phyloP scores from a whole-genome alignment of 192 early-diverging fungal genomes.

The Coemansia guatemalensis region DNA sequence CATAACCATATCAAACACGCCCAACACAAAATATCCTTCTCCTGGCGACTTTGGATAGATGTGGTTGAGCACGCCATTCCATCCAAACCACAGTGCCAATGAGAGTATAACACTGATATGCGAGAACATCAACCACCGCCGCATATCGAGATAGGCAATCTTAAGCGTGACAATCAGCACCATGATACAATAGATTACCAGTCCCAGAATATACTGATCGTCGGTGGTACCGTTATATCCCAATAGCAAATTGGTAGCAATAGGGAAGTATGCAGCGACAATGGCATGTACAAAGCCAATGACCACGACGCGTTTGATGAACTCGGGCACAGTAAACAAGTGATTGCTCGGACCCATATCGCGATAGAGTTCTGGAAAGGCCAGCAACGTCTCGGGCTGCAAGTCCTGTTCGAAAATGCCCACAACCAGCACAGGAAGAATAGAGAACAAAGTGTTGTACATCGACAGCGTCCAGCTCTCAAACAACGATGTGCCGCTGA shows the following conservation, averaged over 20 bases:
- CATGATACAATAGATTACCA: conserved; percentile 60
- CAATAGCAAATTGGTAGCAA: conserved; percentile 28
- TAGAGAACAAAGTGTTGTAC: conserved; percentile 83
- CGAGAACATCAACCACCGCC: conserved; percentile 62
- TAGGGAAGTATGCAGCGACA: conserved; percentile 36
- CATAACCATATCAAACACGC: conserved; percentile 54
- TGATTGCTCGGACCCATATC: conserved; percentile 53
- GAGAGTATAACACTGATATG: conserved; percentile 60
- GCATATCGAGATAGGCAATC: conserved; percentile 69
- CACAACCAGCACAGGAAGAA: conserved; percentile 74
- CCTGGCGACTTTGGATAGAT: conserved; percentile 55
- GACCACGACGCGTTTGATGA: conserved; percentile 52
- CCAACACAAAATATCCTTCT: conserved; percentile 58
- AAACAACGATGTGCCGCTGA: conserved; percentile 70
- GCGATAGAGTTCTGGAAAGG: conserved; percentile 72
- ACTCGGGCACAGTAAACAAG: conserved; percentile 47
- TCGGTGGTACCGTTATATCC: conserved; percentile 40
- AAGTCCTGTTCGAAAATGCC: conserved; percentile 86
- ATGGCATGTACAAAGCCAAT: conserved; percentile 56
- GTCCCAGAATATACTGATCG: conserved; percentile 59
- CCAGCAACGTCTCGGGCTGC: conserved; percentile 60
- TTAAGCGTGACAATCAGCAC: conserved; percentile 69
- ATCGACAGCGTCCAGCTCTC: conserved; percentile 78
- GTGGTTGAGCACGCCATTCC: conserved; percentile 62
- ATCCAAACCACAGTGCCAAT: conserved; percentile 62